Percentiles rank a stretch among this genome's conserved stretches.
Evolutionary conservation across 768 basidiomycete species (phyloP).

Genomic region (Mycena pura): DNA sequence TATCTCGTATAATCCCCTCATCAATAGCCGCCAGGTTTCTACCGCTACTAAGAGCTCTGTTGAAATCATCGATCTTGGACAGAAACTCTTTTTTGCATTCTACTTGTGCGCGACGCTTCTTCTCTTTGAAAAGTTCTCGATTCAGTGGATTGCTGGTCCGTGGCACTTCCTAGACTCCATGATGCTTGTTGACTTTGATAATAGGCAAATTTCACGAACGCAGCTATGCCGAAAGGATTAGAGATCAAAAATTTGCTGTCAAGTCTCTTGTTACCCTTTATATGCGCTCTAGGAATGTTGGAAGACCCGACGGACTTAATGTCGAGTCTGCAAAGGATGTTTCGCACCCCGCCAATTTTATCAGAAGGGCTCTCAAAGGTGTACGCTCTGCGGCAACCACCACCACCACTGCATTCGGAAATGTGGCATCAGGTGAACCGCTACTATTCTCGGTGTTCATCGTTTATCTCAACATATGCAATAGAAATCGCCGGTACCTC

Average conservation of each 20-base stretch:
- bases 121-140: conserved; percentile 82
- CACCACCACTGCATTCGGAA: conserved; percentile 75
- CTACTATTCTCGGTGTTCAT: not conserved
- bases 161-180: not conserved
- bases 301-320: conserved; percentile 67
- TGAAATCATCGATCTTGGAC: conserved; percentile 58
- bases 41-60: conserved; percentile 39
- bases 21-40: conserved; percentile 49
- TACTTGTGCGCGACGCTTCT: conserved; percentile 74
- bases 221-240: conserved; percentile 82
- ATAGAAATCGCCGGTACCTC: conserved; percentile 48
- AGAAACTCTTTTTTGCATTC: conserved; percentile 75
- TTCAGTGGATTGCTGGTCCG: conserved; percentile 79
- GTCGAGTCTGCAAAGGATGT: conserved; percentile 42
- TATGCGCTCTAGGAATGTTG: conserved; percentile 77
- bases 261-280: conserved; percentile 77
- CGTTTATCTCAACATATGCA: not conserved
- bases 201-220: conserved; percentile 74
- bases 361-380: conserved; percentile 76
- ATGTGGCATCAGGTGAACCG: conserved; percentile 52
- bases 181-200: not conserved
- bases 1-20: conserved; percentile 76
- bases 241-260: conserved; percentile 82
- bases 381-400: conserved; percentile 77
- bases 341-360: conserved; percentile 64